A percentile compares a stretch with the other conserved stretches of the same genome.
These are phyloP conservation scores for Tagetes erecta DNA, from an alignment of 129 eudicot species.

Conservation along the genomic window DNA sequence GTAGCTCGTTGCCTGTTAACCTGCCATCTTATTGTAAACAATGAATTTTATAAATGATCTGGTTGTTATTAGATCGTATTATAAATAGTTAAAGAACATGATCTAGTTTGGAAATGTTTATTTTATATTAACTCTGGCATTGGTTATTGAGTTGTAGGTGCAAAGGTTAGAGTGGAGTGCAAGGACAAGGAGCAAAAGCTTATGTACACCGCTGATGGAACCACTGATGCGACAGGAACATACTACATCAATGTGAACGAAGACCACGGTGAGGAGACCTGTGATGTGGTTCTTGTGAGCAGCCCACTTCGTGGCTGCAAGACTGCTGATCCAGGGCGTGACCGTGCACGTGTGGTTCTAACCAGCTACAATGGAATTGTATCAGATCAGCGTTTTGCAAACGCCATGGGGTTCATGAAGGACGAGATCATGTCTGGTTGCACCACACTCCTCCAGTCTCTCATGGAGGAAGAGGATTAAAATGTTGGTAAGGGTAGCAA, in stretches of 20 bases:
- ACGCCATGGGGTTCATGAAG: conserved; percentile 61
- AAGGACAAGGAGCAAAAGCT: conserved; percentile 43
- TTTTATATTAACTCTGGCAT: background rate
- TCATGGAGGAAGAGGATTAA: conserved; percentile 47
- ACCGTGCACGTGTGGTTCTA: conserved; percentile 58
- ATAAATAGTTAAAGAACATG: no score
- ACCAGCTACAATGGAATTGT: conserved; percentile 61
- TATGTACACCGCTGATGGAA: conserved; percentile 39
- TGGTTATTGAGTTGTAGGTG: conserved; percentile 37
- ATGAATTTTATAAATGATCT: no score
- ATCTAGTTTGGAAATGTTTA: background rate
- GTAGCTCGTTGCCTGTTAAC: no score
- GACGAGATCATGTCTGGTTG: conserved; percentile 52
- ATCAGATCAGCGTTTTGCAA: conserved; percentile 48
- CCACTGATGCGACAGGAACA: conserved; percentile 57
- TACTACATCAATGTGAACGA: conserved; percentile 45
- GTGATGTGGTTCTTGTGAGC: conserved; percentile 65
- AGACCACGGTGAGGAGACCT: conserved; percentile 51
- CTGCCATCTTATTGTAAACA: no score
- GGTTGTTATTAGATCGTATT: no score
- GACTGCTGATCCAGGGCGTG: conserved; percentile 56
- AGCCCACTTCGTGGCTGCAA: conserved; percentile 52
- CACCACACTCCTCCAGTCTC: conserved; percentile 45
- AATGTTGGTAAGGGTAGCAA: conserved; percentile 16
- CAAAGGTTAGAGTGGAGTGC: conserved; percentile 65